Evolutionary conservation across 2,329 filamentous ascomycete species (phyloP).

Genomic region (Fusarium sp.): DNA sequence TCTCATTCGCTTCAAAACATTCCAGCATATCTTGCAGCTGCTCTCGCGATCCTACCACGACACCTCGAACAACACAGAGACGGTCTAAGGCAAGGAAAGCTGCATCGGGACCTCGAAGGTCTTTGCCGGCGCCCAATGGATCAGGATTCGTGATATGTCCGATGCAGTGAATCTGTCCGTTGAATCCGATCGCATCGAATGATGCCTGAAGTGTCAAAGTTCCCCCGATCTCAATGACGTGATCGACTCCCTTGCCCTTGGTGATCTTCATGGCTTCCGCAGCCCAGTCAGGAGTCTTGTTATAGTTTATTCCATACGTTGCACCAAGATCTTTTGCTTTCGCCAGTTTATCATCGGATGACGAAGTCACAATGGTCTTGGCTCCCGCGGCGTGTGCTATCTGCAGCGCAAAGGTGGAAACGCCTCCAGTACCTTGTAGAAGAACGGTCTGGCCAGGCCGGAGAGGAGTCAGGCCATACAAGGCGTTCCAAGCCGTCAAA

Average conservation of each 20-base stretch:
- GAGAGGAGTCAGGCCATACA: background rate
- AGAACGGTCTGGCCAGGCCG: background rate
- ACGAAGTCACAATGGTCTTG: background rate
- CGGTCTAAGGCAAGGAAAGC: constrained; percentile 18
- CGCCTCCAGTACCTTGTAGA: background rate
- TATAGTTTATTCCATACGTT: background rate
- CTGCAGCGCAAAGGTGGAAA: background rate
- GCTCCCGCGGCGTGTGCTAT: background rate
- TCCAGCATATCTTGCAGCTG: constrained; percentile 24
- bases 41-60: constrained; percentile 25
- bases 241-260: background rate
- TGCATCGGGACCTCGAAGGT: background rate
- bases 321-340: background rate
- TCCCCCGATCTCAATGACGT: background rate
- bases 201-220: background rate
- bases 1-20: constrained; percentile 16
- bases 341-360: background rate
- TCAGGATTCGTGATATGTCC: background rate
- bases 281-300: background rate
- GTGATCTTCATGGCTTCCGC: background rate
- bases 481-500: background rate
- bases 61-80: constrained; percentile 15
- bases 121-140: background rate
- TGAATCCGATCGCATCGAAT: background rate
- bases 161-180: background rate